Base-by-base conservation (phyloP, 495 filamentous ascomycete genomes). In the Podospora tetraspora region DNA sequence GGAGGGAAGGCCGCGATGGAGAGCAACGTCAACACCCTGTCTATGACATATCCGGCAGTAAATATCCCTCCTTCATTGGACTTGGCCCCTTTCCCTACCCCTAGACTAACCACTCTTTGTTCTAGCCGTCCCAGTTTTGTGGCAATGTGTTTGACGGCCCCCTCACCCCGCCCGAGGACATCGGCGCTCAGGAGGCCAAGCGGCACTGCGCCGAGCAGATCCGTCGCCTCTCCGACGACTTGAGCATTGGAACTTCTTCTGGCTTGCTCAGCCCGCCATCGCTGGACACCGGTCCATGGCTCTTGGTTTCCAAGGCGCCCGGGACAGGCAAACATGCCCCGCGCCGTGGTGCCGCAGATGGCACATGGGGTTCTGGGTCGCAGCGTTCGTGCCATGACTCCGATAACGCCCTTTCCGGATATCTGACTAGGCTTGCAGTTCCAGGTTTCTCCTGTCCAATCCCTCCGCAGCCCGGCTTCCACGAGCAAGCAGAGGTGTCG, bases 1-100 rank as follows among this genome's bases (percentile, higher is more conserved):
- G 43, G 43, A 52, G 43, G 43, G 0, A 16, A 19, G 24, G 24
- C 24, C 29, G 59, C 22, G 25, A 68, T 62, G 66, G 66, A 67
- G 23, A 13, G 19, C 25, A 52, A 56, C 34, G 10, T 57, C 19
- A 34, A 16, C 3, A 22, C 59, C 12, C 37, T 32, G 16, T 56
- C 37, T 0, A n/a, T 57, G 60, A 13, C 60, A 34, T 56, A 27
- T 12, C 60, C 62, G 34, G 60, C 66, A 67, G 66, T 68, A 68
- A 62, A 62, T 57, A 43, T 4, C 22, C 59, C 25, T 43, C 59
- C n/a, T 34, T 58, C 24, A 60, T 22, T n/a, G 24, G 11, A 12
- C n/a, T 58, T 37, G 61, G 22, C 19, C 19, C 25, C 12, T 62
- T 32, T 22, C n/a, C 16, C 25, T 13, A 27, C 27, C 27, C 27